Conservation (phyloP, 345 rosid species). For the Anacardium occidentale region DNA sequence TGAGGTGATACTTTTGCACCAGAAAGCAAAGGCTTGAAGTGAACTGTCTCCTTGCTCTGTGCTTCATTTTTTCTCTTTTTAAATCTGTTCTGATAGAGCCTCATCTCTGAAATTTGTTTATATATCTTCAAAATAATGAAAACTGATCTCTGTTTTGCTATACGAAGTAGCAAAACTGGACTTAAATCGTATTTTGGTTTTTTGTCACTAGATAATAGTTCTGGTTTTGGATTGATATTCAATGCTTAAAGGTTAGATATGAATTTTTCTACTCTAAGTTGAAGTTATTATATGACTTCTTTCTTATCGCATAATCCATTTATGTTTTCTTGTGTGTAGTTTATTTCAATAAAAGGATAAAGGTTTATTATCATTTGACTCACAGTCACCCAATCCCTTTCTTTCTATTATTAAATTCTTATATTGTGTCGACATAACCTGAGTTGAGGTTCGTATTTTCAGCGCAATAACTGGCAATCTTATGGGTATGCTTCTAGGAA, state of each 20-base stretch:
- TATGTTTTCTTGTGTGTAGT: not conserved
- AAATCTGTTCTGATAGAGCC: constrained; percentile 4
- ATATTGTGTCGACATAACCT: constrained; percentile 3
- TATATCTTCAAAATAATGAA: not conserved
- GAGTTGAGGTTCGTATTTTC: constrained; percentile 27
- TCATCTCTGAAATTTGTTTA: not conserved
- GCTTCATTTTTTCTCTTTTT: not conserved
- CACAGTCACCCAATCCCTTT: not conserved
- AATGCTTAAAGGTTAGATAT: not conserved
- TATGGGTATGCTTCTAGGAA: constrained; percentile 77
- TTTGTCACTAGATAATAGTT: not conserved
- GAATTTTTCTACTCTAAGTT: not conserved
- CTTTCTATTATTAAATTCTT: not conserved
- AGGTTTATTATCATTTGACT: not conserved
- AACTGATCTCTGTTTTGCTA: not conserved
- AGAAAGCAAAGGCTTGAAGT: constrained; percentile 11
- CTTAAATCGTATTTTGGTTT: not conserved
- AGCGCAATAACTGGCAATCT: constrained; percentile 69
- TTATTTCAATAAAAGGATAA: not conserved
- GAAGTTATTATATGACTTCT: not conserved
- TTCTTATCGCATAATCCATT: not conserved
- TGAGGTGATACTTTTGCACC: constrained; percentile 47
- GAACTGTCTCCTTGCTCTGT: not conserved
- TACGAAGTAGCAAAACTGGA: not conserved
- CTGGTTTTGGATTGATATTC: not conserved